Base-by-base conservation (phyloP, 257 asterid genomes). In the Knoxia roxburghii region DNA sequence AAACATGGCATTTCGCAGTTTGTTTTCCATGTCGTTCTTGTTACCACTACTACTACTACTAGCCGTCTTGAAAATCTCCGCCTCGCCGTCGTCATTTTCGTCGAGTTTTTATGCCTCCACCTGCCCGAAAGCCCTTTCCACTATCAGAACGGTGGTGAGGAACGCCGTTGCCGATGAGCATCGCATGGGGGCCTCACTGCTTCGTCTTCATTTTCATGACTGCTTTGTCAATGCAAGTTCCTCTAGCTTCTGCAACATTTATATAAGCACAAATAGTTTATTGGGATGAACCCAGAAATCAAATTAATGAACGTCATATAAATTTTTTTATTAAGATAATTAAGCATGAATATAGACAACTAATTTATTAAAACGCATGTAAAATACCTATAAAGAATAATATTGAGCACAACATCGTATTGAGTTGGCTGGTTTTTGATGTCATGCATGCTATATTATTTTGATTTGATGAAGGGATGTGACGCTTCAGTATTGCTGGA, bases 171-270 rank as follows among this genome's bases (percentile, higher is more conserved):
- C 48, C 17, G 81, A 79, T 64, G 95, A 87, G 60, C 85, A 68
- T 21, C 91, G 95, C 72, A 79, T 85, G 82, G 95, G 81, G 4
- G 89, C 91, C 15, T 85, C 89, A 2, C 72, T 87, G 57, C 89
- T 87, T 7, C 95, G 95, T 50, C 90, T 87, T 37, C 90, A 87
- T 73, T 87, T 87, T 45, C 95, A 87, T 10, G 95, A 87, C 29
- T 87, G 95, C 83, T 87, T 84, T 20, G 95, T 87, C 48, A 83
- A 82, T 80, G 90, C 77, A 78, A 29, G 84, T 75, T 60, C 77
- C 65, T 76, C 67, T 39, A 39, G 0, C 45, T 39, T 39, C 11
- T 39, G 45, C 45, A 39, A n/a, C n/a, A n/a, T n/a, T n/a, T n/a
- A n/a, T n/a, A n/a, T n/a, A n/a, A n/a, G n/a, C n/a, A n/a, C n/a